Percentiles rank a stretch among this genome's conserved stretches.
These are phyloP conservation scores for Pholiota adiposa DNA, from an alignment of 1,284 basidiomycete genomes.

Conservation along the genomic window DNA sequence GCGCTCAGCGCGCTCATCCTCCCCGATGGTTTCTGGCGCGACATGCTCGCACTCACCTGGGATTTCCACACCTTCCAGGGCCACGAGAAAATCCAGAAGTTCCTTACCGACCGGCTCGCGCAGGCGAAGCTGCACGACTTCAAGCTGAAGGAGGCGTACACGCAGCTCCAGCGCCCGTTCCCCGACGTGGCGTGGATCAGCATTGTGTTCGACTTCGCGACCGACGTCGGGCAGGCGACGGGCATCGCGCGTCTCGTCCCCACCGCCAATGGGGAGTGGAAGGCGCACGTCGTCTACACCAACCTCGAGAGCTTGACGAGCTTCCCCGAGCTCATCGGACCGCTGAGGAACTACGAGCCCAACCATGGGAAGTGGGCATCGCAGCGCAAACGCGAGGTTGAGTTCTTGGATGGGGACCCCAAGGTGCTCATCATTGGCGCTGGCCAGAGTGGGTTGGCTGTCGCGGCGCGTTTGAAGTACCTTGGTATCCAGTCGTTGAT, in stretches of 20 bases:
- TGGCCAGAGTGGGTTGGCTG: conserved; percentile 66
- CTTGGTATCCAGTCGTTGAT: conserved; percentile 57
- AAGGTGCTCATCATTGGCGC: conserved; percentile 63
- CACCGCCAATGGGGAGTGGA: conserved; percentile 53
- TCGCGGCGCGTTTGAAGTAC: conserved; percentile 61
- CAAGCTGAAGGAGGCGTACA: conserved; percentile 36
- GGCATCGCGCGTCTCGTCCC: conserved; percentile 61
- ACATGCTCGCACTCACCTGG: conserved; percentile 67
- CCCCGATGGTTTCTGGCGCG: conserved; percentile 50
- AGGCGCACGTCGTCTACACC: conserved; percentile 60
- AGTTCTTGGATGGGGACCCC: conserved; percentile 44
- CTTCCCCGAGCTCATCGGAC: conserved; percentile 51
- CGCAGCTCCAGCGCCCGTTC: conserved; percentile 39
- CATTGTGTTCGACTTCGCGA: conserved; percentile 58
- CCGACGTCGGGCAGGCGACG: conserved; percentile 48
- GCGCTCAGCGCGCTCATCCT: conserved; percentile 43
- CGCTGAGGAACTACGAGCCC: conserved; percentile 35
- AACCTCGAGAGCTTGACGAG: conserved; percentile 60
- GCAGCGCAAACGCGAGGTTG: conserved; percentile 35
- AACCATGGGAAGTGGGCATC: conserved; percentile 41
- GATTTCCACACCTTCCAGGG: conserved; percentile 67
- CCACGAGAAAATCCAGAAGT: conserved; percentile 39
- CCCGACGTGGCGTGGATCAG: conserved; percentile 62
- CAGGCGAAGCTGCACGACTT: conserved; percentile 40
- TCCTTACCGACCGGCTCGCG: conserved; percentile 48